Evolutionary conservation across 352 stramenopile genomes (phyloP).

Genomic region (Phytophthora brassicae): DNA sequence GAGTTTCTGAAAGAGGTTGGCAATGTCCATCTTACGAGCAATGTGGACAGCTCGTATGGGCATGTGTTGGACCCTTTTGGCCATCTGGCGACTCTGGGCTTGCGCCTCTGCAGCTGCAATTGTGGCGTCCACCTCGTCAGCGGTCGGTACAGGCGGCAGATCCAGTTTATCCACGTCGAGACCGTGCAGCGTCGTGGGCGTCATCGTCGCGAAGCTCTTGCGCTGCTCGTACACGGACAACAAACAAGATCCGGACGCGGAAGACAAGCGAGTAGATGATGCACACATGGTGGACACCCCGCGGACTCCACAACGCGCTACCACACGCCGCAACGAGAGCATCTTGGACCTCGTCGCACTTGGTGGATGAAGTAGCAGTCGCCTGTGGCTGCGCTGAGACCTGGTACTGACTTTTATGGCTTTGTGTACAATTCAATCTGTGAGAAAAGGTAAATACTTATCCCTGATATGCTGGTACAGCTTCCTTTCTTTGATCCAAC

Average conservation of each 20-base stretch:
- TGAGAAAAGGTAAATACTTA: not conserved
- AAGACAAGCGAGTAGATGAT: constrained; percentile 4
- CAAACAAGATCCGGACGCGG: constrained; percentile 14
- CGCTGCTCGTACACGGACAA: constrained; percentile 20
- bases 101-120: constrained; percentile 62
- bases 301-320: constrained; percentile 19
- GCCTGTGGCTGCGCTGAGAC: constrained; percentile 14
- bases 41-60: constrained; percentile 81
- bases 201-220: constrained; percentile 18
- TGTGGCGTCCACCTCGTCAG: constrained; percentile 65
- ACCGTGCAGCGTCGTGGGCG: constrained; percentile 8
- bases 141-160: constrained; percentile 52
- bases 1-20: constrained; percentile 83
- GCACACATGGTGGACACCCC: constrained; percentile 5
- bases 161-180: constrained; percentile 39
- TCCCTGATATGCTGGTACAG: no score
- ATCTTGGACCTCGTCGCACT: no score
- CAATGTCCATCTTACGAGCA: constrained; percentile 86
- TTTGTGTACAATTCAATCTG: not conserved
- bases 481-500: no score
- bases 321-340: constrained; percentile 50
- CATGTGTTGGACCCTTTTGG: constrained; percentile 74
- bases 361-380: constrained; percentile 12
- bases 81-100: constrained; percentile 44
- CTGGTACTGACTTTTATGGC: constrained; percentile 5